Conservation (phyloP, 495 filamentous ascomycete genomes). For the Daldinia caldariorum region DNA sequence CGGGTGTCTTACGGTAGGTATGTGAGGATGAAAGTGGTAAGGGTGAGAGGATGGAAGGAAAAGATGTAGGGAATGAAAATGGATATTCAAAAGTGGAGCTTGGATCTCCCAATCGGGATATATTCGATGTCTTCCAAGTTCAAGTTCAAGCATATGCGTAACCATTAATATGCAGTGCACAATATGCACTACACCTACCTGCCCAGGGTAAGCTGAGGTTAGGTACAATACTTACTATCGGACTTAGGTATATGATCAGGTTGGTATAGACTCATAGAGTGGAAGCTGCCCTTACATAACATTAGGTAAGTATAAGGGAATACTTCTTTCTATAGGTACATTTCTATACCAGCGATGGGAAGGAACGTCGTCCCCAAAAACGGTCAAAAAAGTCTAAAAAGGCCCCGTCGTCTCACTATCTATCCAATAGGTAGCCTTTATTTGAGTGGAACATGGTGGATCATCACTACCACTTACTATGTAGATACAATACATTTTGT, state of each 20-base stretch:
- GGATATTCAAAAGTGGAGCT: conserved; percentile 29
- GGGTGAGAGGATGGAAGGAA: neutral
- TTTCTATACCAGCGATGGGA: no score
- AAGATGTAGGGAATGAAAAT: conserved; percentile 16
- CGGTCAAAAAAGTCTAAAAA: neutral
- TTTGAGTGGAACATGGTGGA: neutral
- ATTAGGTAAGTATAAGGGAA: no score
- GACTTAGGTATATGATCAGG: neutral
- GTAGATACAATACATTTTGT: conserved; percentile 8
- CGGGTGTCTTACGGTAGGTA: conserved; percentile 6
- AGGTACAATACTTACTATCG: no score
- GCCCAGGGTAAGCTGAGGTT: neutral
- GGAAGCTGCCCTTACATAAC: no score
- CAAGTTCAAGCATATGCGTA: no score
- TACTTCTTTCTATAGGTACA: no score
- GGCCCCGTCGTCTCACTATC: neutral
- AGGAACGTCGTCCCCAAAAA: no score
- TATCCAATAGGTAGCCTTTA: neutral
- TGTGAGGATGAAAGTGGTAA: conserved; percentile 15
- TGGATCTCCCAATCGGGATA: conserved; percentile 24
- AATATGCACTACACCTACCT: neutral
- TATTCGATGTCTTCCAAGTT: neutral
- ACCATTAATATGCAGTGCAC: neutral
- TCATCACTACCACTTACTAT: conserved; percentile 6
- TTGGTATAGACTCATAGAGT: no score